phyloP scores from a whole-genome alignment of 371 early-diverging fungal genomes.

The Apophysomyces variabilis region DNA sequence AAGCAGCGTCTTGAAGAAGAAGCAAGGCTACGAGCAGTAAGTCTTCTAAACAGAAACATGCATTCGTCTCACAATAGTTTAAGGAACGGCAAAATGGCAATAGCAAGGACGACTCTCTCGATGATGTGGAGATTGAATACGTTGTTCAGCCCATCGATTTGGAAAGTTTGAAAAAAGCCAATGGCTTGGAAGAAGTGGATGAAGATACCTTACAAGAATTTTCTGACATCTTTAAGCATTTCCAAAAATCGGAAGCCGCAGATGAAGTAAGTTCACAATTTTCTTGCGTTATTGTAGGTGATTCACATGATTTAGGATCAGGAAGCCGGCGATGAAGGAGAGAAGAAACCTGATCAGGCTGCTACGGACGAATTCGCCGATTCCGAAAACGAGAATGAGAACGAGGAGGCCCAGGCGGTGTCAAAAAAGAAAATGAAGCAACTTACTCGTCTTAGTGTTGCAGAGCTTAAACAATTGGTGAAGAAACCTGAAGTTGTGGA shows the following conservation, averaged over 20 bases:
- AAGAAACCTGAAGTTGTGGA: slow-evolving; percentile 96
- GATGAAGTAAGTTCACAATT: slow-evolving; percentile 24
- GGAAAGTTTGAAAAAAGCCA: slow-evolving; percentile 33
- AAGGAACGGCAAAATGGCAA: slow-evolving; percentile 27
- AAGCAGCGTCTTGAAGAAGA: slow-evolving; percentile 42
- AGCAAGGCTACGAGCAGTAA: slow-evolving; percentile 42
- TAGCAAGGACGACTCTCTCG: slow-evolving; percentile 28
- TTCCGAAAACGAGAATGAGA: slow-evolving; percentile 27
- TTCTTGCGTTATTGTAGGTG: not conserved
- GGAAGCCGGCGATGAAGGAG: slow-evolving; percentile 49
- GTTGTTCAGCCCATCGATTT: slow-evolving; percentile 47
- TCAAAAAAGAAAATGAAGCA: slow-evolving; percentile 51
- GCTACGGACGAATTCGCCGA: slow-evolving; percentile 21
- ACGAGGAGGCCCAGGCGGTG: slow-evolving; percentile 41
- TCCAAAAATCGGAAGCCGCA: slow-evolving; percentile 37
- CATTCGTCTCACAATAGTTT: slow-evolving; percentile 2
- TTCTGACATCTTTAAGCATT: slow-evolving; percentile 50
- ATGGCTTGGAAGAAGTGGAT: slow-evolving; percentile 37
- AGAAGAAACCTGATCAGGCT: slow-evolving; percentile 56
- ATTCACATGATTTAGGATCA: not conserved
- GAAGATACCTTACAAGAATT: slow-evolving; percentile 45
- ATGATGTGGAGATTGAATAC: slow-evolving; percentile 54
- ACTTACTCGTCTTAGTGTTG: slow-evolving; percentile 67
- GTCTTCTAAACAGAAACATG: slow-evolving; percentile 2
- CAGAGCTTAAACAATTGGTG: slow-evolving; percentile 91